Evolutionary conservation across 2,329 filamentous ascomycete genomes (phyloP).

Genomic region (Pezicula carpinea): DNA sequence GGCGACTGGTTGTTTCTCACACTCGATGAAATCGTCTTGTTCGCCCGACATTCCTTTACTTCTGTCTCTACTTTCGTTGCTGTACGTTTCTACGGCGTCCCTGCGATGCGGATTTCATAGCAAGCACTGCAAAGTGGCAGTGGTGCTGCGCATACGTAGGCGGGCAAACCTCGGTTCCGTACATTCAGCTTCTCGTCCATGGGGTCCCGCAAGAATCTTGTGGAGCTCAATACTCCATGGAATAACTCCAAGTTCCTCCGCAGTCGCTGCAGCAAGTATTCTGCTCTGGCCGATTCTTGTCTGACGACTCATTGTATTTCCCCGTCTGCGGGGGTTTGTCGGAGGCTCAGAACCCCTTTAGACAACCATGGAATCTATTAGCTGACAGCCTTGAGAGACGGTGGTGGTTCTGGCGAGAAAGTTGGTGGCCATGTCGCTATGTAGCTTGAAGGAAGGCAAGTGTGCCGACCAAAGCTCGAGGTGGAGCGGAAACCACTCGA

Average conservation of each 20-base stretch:
- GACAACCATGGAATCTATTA: too few species aligned
- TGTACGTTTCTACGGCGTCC: too few species aligned
- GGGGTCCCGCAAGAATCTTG: background rate
- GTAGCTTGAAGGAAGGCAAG: background rate
- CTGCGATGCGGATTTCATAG: too few species aligned
- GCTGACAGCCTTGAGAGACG: background rate
- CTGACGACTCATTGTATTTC: background rate
- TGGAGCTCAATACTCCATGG: background rate
- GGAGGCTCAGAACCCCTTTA: too few species aligned
- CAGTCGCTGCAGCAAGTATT: background rate
- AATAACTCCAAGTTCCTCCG: background rate
- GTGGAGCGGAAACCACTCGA: background rate
- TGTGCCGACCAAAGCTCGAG: background rate
- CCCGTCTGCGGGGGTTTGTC: too few species aligned
- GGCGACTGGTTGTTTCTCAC: background rate
- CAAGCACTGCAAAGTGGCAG: background rate
- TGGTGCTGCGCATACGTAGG: background rate
- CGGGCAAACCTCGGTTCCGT: background rate
- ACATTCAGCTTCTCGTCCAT: background rate
- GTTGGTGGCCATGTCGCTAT: background rate
- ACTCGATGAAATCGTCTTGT: too few species aligned
- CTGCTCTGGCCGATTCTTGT: background rate
- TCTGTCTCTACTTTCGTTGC: too few species aligned
- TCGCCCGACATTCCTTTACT: too few species aligned
- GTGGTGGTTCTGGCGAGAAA: background rate